Evolutionary conservation across 2,329 filamentous ascomycete species (phyloP).

Genomic region (Xylaria sp.): DNA sequence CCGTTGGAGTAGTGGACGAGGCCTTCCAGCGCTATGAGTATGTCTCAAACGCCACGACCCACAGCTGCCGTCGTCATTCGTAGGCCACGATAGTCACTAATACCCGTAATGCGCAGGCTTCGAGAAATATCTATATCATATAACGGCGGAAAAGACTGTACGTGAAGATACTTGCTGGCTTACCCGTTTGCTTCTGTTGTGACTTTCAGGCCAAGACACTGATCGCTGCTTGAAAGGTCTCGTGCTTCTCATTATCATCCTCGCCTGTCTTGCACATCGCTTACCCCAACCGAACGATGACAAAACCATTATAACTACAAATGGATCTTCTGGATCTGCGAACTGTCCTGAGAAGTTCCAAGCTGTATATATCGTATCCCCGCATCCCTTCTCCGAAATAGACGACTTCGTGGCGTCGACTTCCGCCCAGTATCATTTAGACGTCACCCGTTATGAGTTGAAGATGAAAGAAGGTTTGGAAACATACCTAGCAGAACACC

Average conservation of each 20-base stretch:
- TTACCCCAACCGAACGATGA: conserved; percentile 44
- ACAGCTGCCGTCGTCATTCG: background rate
- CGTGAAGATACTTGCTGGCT: conserved; percentile 8
- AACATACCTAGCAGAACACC: conserved; percentile 75
- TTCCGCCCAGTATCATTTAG: conserved; percentile 76
- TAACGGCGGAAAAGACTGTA: conserved; percentile 96
- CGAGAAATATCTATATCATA: conserved; percentile 89
- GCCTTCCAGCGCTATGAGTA: conserved; percentile 82
- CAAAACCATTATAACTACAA: conserved; percentile 42
- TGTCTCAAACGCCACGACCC: conserved; percentile 46
- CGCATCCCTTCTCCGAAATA: conserved; percentile 85
- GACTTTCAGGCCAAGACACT: background rate
- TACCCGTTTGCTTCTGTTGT: background rate
- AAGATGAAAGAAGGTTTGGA: conserved; percentile 85
- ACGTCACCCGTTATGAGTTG: conserved; percentile 74
- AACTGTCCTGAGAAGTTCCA: conserved; percentile 66
- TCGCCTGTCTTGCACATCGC: conserved; percentile 67
- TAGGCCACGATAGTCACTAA: conserved; percentile 14
- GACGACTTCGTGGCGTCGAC: conserved; percentile 82
- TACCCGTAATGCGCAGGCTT: conserved; percentile 61
- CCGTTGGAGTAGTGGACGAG: conserved; percentile 78
- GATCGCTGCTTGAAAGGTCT: conserved; percentile 57
- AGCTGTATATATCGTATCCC: conserved; percentile 88
- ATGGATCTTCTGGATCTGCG: conserved; percentile 34
- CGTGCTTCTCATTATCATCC: conserved; percentile 87